Evolutionary conservation across 225 moss, liverwort and hornwort species (phyloP), one percentile per base, ranked within the genome.

Genomic region (Antitrichia curtipendula): DNA sequence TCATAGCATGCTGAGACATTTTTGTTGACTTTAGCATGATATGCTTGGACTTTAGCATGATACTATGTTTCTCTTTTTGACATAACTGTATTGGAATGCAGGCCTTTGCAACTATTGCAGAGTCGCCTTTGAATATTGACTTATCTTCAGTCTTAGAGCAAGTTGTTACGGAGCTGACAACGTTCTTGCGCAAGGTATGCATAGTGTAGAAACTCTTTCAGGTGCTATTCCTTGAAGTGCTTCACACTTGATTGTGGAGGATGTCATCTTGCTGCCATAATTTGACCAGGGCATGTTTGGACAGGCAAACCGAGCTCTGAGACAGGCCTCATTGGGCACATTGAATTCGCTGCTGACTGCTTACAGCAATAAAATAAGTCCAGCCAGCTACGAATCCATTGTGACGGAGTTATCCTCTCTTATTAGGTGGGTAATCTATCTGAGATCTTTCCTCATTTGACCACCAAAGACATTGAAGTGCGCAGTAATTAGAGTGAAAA

Each of bases 21-120:
- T 82, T 59, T 52, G 68, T 73, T 73, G 84, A 66, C 36, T 60
- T 59, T 8, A 75, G 52, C 50, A 50, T 73, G 73, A 47, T 47
- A 73, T 73, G 29, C 31, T 73, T 73, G 29, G 73, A 73, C 31
- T 73, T 83, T 31, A 36, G 87, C 61, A 82, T 59, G 74, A 45
- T 82, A 79, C n/a, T 63, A 27, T n/a, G 53, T 60, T 82, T 83
- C 57, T 45, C 20, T 49, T 41, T 63, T 76, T 92, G 58, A 82
- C 41, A 38, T 64, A 43, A 84, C 32, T 88, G 49, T 82, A 64
- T 87, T 88, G 72, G 78, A 60, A 54, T 86, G 86, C 91, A 99
- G 99, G 99, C 99, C 68, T 99, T 99, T 93, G 97, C 97, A 82
- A 99, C 99, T 74, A 96, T 99, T 93, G 99, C 99, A 54, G 99